Base-by-base conservation (phyloP, 306 rosid genomes). In the Trifolium dubium region DNA sequence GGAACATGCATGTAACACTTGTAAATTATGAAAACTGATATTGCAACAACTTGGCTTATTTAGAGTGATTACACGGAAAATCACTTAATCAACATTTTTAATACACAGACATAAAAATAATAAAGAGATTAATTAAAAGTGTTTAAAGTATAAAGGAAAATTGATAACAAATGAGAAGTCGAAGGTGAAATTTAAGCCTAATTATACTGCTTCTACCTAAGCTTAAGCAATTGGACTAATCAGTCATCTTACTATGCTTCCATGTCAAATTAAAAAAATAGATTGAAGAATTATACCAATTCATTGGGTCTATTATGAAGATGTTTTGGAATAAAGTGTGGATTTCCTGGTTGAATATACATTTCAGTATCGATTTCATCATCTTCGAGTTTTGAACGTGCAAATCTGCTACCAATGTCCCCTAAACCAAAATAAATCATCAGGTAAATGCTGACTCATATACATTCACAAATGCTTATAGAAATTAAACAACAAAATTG, bases 261-360 rank as follows among this genome's bases (percentile, higher is more conserved):
- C 56, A 10, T 65, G 5, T 66, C 31, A n/a, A 7, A 53, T 15
- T 3, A 41, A 15, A 51, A 61, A 15, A 64, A 55, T 29, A 72
- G 3, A 40, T 62, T 6, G 30, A 41, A 69, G 37, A 70, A 63
- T 76, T 28, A 28, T 76, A 81, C 85, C 78, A 81, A 46, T 72
- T 81, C 75, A 0, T 81, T 81, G 19, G 14, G 32, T 61, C 81
- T 59, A 13, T 0, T 3, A 65, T 5, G 19, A 10, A 10, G 2
- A n/a, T 1, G 3, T 29, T 54, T 72, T 9, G 67, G 44, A 29
- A 64, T 4, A 18, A 76, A 81, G 56, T 12, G 37, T 6, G 78
- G 71, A 66, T 77, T 76, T n/a, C 63, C 67, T 4, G 12, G 44
- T 15, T 77, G 53, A 39, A 77, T 31, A 67, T 18, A 76, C 18